phyloP scores from a whole-genome alignment of 257 asterid genomes.

The Henckelia pumila region DNA sequence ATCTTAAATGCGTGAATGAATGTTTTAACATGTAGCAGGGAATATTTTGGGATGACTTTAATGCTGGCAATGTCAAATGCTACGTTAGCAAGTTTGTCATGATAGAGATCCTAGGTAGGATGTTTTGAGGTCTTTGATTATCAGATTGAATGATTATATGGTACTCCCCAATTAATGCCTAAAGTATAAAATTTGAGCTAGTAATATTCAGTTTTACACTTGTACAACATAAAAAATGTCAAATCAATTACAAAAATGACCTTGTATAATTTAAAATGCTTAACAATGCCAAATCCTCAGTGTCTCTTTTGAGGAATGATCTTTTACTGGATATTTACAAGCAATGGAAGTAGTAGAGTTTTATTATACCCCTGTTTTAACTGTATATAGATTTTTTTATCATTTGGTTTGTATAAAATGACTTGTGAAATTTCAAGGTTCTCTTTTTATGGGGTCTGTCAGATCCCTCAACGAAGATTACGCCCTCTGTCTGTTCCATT shows the following conservation, averaged over 20 bases:
- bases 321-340: neutral
- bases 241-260: neutral
- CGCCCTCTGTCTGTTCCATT: too few species aligned
- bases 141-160: neutral
- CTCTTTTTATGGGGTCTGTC: too few species aligned
- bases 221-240: neutral
- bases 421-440: too few species aligned
- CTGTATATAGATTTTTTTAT: too few species aligned
- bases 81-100: neutral
- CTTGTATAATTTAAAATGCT: neutral
- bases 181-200: neutral
- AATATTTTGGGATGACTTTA: neutral
- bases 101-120: neutral
- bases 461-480: too few species aligned
- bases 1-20: conserved; percentile 18
- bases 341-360: neutral
- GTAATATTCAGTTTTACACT: neutral
- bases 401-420: too few species aligned
- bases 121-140: neutral
- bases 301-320: neutral
- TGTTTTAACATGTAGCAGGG: conserved; percentile 20
- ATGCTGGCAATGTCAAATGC: conserved; percentile 19
- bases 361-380: neutral
- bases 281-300: neutral
- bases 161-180: neutral